phyloP scores from a whole-genome alignment of 768 basidiomycete species.

The Butyriboletus loyo region DNA sequence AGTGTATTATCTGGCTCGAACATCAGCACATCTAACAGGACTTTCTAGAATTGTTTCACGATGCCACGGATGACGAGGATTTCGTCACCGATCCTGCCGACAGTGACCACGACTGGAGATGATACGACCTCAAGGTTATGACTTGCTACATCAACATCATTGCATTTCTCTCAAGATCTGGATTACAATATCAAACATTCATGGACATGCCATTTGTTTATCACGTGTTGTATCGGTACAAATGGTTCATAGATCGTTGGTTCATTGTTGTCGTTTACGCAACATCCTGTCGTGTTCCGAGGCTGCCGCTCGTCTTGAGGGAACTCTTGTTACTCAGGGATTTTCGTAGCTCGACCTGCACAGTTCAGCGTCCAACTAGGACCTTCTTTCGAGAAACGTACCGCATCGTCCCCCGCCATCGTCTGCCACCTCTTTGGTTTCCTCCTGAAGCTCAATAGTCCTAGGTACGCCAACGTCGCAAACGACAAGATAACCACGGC shows the following conservation, averaged over 20 bases:
- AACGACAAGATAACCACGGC: slow-evolving; percentile 40
- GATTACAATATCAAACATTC: slow-evolving; percentile 19
- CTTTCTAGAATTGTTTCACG: slow-evolving; percentile 55
- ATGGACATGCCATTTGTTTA: slow-evolving; percentile 13
- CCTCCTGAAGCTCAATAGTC: slow-evolving; percentile 32
- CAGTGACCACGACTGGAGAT: slow-evolving; percentile 34
- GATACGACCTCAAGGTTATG: slow-evolving; percentile 7
- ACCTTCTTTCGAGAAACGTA: slow-evolving; percentile 6
- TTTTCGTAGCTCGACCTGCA: slow-evolving; percentile 23
- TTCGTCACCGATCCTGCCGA: slow-evolving; percentile 30
- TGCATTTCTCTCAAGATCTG: slow-evolving; percentile 18
- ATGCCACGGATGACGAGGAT: slow-evolving; percentile 50
- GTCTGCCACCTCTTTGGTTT: slow-evolving; percentile 1
- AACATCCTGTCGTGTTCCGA: neutral
- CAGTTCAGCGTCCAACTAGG: slow-evolving; percentile 1
- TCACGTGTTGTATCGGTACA: slow-evolving; percentile 12
- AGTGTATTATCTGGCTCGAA: slow-evolving; percentile 13
- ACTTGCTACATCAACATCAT: slow-evolving; percentile 12
- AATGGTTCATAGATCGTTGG: slow-evolving; percentile 14
- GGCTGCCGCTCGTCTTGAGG: neutral
- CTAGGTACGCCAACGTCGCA: slow-evolving; percentile 39
- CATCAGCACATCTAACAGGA: neutral
- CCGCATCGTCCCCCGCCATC: slow-evolving; percentile 11
- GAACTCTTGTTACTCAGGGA: slow-evolving; percentile 12
- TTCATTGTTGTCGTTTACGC: slow-evolving; percentile 1